Evolutionary conservation across 345 rosid species (phyloP).

Genomic region (Linum lewisii): DNA sequence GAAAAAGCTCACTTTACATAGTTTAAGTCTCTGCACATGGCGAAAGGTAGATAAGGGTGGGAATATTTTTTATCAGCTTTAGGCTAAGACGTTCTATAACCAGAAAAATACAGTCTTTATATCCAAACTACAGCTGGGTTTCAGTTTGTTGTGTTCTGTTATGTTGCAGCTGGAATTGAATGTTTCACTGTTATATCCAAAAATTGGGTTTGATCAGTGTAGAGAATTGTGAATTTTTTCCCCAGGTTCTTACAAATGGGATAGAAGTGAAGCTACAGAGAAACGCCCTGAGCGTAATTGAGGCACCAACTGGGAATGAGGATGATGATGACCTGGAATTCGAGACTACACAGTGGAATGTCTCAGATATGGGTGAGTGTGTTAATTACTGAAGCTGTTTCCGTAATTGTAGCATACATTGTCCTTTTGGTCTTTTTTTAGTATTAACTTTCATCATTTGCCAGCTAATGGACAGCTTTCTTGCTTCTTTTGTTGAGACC

Average conservation of each 20-base stretch:
- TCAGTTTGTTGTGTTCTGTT: not conserved
- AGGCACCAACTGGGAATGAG: conserved; percentile 94
- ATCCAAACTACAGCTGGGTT: not conserved
- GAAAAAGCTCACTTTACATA: not conserved
- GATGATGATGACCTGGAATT: conserved; percentile 71
- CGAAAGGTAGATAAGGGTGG: not conserved
- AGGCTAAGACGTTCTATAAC: not conserved
- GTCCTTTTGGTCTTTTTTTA: not conserved
- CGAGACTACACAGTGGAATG: conserved; percentile 56
- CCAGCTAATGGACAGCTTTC: not conserved
- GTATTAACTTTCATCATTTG: not conserved
- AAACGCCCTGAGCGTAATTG: conserved; percentile 95
- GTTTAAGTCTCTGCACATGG: not conserved
- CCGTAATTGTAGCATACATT: not conserved
- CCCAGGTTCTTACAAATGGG: conserved; percentile 91
- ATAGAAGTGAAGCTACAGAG: conserved; percentile 95
- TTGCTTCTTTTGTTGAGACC: not conserved
- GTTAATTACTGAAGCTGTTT: not conserved
- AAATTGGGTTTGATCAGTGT: not conserved
- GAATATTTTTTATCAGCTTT: not conserved
- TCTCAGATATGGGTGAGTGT: conserved; percentile 65
- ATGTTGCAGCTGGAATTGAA: not conserved
- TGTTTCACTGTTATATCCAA: no score
- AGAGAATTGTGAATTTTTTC: not conserved
- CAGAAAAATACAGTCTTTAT: not conserved